Evolutionary conservation across 768 basidiomycete genomes (phyloP), one percentile per base, ranked within the genome.

Genomic region (Rhizopogon salebrosus): DNA sequence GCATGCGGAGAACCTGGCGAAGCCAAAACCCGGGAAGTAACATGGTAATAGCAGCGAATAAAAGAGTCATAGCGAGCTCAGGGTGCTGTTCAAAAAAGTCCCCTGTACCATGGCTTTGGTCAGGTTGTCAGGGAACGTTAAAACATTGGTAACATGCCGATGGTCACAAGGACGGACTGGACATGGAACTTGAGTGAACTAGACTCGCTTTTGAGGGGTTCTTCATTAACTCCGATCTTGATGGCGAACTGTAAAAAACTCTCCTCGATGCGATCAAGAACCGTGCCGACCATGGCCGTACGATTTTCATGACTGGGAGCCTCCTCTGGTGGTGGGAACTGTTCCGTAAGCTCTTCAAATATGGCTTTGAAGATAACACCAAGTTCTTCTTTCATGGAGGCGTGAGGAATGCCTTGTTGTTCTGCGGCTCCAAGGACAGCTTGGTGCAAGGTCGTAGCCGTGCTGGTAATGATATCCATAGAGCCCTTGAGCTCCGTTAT

Each of bases 81-180:
- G 73, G 72, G 42, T 75, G 72, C 24, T 69, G 63, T 50, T 75
- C 72, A 2, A 58, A 60, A 6, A 75, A 49, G 37, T 74, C 70
- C 13, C 70, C 73, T 74, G 27, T 22, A 26, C 49, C 43, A 22
- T 31, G 11, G 18, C 3, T 20, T 31, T 29, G 9, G 14, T n/a
- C 16, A 24, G 13, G 4, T 6, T 18, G 18, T 31, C 14, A 36
- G 3, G 26, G 18, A n/a, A 52, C 2, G 6, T 16, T 11, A 6
- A 18, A n/a, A 6, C 18, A 9, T 13, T 39, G 20, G 11, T 6
- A 31, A 40, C 23, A 20, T 41, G 6, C 68, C 68, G 26, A 63
- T 59, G 1, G 66, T 26, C 6, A 70, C 62, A 6, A 68, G 35
- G 34, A 64, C 39, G 1, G 41, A 56, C 42, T 55, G 54, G 8